Evolutionary conservation across 2,329 filamentous ascomycete species (phyloP).

Genomic region (Phyllachora maydis): DNA sequence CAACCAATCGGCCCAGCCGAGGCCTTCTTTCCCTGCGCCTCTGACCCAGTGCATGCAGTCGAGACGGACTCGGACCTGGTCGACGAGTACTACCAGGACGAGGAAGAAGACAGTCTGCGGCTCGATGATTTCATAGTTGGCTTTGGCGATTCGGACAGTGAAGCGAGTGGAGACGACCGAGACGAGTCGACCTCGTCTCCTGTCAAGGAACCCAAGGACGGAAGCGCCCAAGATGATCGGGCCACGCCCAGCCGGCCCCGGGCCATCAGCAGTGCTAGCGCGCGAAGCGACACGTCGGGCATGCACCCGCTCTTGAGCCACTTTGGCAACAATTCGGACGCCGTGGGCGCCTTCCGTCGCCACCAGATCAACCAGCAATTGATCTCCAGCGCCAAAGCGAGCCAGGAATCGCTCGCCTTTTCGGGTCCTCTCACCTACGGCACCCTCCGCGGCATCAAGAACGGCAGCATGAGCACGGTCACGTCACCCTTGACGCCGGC

Average conservation of each 20-base stretch:
- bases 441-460: slow-evolving; percentile 40
- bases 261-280: slow-evolving; percentile 16
- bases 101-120: slow-evolving; percentile 41
- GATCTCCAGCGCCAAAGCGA: slow-evolving; percentile 37
- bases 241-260: slow-evolving; percentile 26
- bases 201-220: no score
- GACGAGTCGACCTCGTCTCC: no score
- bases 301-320: slow-evolving; percentile 37
- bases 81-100: slow-evolving; percentile 32
- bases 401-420: slow-evolving; percentile 40
- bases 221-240: slow-evolving; percentile 17
- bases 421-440: slow-evolving; percentile 37
- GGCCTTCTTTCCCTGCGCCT: slow-evolving; percentile 52
- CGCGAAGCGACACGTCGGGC: slow-evolving; percentile 21
- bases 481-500: slow-evolving; percentile 48
- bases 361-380: slow-evolving; percentile 42
- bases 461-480: slow-evolving; percentile 43
- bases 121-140: slow-evolving; percentile 58
- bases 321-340: slow-evolving; percentile 42
- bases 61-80: slow-evolving; percentile 29
- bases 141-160: slow-evolving; percentile 38
- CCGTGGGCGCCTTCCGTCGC: slow-evolving; percentile 60
- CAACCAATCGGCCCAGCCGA: slow-evolving; percentile 54
- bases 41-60: slow-evolving; percentile 35
- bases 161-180: no score